phyloP scores from a whole-genome alignment of 495 filamentous ascomycete genomes.

The Xeromyces bisporus region DNA sequence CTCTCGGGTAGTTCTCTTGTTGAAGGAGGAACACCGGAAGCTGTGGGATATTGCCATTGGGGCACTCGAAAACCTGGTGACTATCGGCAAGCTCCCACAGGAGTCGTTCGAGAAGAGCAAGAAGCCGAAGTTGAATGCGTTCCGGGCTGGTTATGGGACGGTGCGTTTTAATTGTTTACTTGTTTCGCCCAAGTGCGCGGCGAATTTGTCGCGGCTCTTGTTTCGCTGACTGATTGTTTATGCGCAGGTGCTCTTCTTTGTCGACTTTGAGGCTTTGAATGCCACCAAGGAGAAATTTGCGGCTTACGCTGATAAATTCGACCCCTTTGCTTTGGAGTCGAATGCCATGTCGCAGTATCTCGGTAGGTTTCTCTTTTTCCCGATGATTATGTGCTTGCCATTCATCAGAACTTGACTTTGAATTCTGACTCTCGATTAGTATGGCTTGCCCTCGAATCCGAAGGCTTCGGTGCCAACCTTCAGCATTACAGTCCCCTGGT shows the following conservation, averaged over 20 bases:
- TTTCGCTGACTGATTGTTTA: neutral
- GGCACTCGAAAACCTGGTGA: conserved; percentile 20
- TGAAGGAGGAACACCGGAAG: conserved; percentile 31
- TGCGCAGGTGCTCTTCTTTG: conserved; percentile 34
- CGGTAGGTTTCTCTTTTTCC: conserved; percentile 13
- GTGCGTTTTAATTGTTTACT: conserved; percentile 12
- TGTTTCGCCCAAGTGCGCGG: neutral
- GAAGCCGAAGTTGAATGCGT: conserved; percentile 24
- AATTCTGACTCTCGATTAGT: too few species aligned
- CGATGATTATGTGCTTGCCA: too few species aligned
- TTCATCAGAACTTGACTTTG: too few species aligned
- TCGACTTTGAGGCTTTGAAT: conserved; percentile 28
- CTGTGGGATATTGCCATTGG: conserved; percentile 33
- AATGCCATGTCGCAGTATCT: conserved; percentile 40
- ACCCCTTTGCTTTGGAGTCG: conserved; percentile 33
- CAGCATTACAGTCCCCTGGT: conserved; percentile 52
- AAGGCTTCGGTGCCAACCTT: conserved; percentile 55
- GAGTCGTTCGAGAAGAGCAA: conserved; percentile 30
- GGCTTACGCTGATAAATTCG: conserved; percentile 26
- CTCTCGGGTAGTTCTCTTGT: conserved; percentile 29
- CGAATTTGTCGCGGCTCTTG: neutral
- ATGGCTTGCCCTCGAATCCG: conserved; percentile 51
- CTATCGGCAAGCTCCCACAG: conserved; percentile 17
- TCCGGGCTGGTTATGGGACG: conserved; percentile 32
- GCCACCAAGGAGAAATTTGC: conserved; percentile 28